A percentile compares a stretch with the other conserved stretches of the same genome.
phyloP scores from a whole-genome alignment of 164 flowering plant species.

The Tetrastigma voinierianum region DNA sequence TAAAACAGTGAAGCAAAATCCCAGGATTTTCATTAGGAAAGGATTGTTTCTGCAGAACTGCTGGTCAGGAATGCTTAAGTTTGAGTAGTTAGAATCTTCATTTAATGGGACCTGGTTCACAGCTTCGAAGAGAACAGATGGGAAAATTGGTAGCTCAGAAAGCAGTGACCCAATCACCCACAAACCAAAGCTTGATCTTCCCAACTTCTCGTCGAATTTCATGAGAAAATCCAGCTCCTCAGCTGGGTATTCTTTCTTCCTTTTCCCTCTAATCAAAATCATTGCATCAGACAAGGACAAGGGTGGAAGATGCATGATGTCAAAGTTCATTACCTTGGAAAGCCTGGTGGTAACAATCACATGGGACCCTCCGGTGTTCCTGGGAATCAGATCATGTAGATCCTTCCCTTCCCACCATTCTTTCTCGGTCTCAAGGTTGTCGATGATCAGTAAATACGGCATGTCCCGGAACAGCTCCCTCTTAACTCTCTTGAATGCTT shows the following conservation, averaged over 20 bases:
- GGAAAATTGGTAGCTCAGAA: slow-evolving; percentile 66
- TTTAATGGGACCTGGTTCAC: slow-evolving; percentile 44
- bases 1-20: slow-evolving; percentile 52
- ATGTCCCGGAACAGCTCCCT: slow-evolving; percentile 79
- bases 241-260: slow-evolving; percentile 59
- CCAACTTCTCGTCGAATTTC: slow-evolving; percentile 61
- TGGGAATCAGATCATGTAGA: slow-evolving; percentile 71
- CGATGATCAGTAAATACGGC: slow-evolving; percentile 80
- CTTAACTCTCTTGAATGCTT: slow-evolving; percentile 85
- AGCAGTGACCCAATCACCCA: slow-evolving; percentile 68
- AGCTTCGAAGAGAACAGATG: slow-evolving; percentile 68
- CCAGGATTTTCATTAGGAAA: slow-evolving; percentile 53
- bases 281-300: slow-evolving; percentile 61
- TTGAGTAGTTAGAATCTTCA: slow-evolving; percentile 24
- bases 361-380: slow-evolving; percentile 81
- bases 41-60: slow-evolving; percentile 60
- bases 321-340: slow-evolving; percentile 67
- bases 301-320: slow-evolving; percentile 53
- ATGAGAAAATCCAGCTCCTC: slow-evolving; percentile 55
- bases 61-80: slow-evolving; percentile 41
- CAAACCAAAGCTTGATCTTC: slow-evolving; percentile 66
- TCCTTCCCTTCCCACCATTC: slow-evolving; percentile 96
- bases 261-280: slow-evolving; percentile 56
- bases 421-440: slow-evolving; percentile 76
- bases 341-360: slow-evolving; percentile 77